A percentile compares a stretch with the other conserved stretches of the same genome.
These are phyloP conservation scores for Nannochloris sp. DNA, from an alignment of 139 green algal genomes.

Conservation along the genomic window DNA sequence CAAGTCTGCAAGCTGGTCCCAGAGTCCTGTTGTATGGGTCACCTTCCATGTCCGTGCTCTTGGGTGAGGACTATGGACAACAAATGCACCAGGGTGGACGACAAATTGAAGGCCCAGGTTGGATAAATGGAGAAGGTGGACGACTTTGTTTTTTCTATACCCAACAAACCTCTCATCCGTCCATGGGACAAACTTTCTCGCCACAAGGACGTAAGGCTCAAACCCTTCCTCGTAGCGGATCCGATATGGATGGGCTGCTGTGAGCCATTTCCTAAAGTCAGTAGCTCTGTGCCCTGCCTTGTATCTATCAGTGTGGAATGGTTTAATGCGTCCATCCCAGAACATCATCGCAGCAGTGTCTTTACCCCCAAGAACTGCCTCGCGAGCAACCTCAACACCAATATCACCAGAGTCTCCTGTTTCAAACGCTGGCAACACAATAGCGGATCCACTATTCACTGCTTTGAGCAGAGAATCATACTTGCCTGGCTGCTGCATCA, in stretches of 20 bases:
- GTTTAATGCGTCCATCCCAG: slow-evolving; percentile 31
- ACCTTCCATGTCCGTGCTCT: slow-evolving; percentile 34
- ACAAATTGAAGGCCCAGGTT: slow-evolving; percentile 29
- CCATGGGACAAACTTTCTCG: slow-evolving; percentile 26
- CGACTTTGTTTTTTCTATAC: slow-evolving; percentile 42
- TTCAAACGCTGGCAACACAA: slow-evolving; percentile 36
- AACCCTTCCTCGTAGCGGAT: slow-evolving; percentile 35
- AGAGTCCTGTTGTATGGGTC: slow-evolving; percentile 32
- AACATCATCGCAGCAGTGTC: slow-evolving; percentile 25
- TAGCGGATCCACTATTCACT: slow-evolving; percentile 9
- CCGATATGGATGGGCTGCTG: slow-evolving; percentile 19
- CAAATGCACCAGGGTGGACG: slow-evolving; percentile 39
- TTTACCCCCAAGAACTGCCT: slow-evolving; percentile 26
- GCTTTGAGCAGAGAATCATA: slow-evolving; percentile 19
- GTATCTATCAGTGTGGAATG: slow-evolving; percentile 38
- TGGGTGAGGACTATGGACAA: slow-evolving; percentile 43
- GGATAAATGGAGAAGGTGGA: slow-evolving; percentile 34
- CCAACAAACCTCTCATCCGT: slow-evolving; percentile 37
- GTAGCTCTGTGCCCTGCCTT: slow-evolving; percentile 29
- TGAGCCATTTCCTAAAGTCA: slow-evolving; percentile 32
- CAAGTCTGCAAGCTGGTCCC: slow-evolving; percentile 31
- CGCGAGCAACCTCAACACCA: slow-evolving; percentile 31
- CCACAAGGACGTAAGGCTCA: slow-evolving; percentile 32
- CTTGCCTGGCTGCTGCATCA: slow-evolving; percentile 25
- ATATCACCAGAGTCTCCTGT: slow-evolving; percentile 27